Evolutionary conservation across 257 asterid species (phyloP).

Genomic region (Verbena officinalis): DNA sequence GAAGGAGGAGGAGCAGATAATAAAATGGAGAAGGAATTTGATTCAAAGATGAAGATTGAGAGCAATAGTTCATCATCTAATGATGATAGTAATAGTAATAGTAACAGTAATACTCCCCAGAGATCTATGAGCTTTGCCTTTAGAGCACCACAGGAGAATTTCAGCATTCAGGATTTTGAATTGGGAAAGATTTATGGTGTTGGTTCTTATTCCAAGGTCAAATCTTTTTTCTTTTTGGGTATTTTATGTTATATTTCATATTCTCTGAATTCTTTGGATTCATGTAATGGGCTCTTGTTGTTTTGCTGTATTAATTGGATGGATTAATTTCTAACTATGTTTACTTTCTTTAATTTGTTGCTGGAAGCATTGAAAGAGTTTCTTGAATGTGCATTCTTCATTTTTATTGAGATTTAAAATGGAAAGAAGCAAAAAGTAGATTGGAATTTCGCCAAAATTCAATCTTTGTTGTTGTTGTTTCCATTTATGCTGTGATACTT

Average conservation of each 20-base stretch:
- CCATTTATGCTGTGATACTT: not conserved
- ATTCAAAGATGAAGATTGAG: constrained; percentile 75
- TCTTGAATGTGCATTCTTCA: not conserved
- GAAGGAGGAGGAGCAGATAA: constrained; percentile 34
- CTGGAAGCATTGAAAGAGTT: constrained; percentile 6
- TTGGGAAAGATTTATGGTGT: constrained; percentile 97
- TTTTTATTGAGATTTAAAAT: not conserved
- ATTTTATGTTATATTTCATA: not conserved
- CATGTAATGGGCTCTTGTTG: constrained; percentile 6
- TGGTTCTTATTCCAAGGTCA: constrained; percentile 98
- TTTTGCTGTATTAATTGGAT: constrained; percentile 23
- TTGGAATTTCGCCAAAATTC: not conserved
- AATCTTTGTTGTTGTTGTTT: not conserved
- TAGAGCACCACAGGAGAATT: constrained; percentile 95
- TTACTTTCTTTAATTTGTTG: constrained; percentile 1
- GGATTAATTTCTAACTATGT: not conserved
- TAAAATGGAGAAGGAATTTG: constrained; percentile 84
- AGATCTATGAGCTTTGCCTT: constrained; percentile 84
- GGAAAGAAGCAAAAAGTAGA: not conserved
- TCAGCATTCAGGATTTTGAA: constrained; percentile 90
- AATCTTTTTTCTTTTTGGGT: constrained; percentile 8
- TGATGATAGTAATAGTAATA: constrained; percentile 12
- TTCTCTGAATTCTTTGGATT: not conserved
- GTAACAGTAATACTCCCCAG: constrained; percentile 43
- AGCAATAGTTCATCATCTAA: constrained; percentile 46